Evolutionary conservation across 371 early-diverging fungal species (phyloP), one percentile per base, ranked within the genome.

Genomic region (Apophysomyces elegans): DNA sequence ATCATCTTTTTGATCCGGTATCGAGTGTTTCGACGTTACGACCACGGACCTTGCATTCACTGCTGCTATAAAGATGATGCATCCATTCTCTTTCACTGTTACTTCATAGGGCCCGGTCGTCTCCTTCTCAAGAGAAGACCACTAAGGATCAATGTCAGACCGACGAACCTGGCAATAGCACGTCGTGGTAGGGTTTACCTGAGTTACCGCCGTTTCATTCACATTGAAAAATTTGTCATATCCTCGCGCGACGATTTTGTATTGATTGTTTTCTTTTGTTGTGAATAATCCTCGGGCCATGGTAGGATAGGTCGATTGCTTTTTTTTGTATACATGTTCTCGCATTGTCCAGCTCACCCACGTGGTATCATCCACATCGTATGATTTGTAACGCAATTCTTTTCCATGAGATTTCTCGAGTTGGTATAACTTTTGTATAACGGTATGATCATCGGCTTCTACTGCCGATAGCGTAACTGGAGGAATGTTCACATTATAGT

Each of bases 191-290:
- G 21, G 63, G 1, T 18, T 61, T 71, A 81, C 80, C 67, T 80
- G 72, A 5, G 93, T 91, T 13, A 62, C 67, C 7, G 65, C 41
- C 7, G 89, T 86, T 66, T 93, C 93, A 7, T 77, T 75, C 12
- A 93, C 45, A 63, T 96, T 96, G 74, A 96, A 98, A 69, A 98
- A 98, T 78, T 98, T 98, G 82, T 98, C 91, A 77, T 98, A 98
- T 6, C 98, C 98, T 35, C 98, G 85, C 7, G 88, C 86, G 18
- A 88, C 83, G 60, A 98, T 90, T 9, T 74, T 65, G 58, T 84
- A 75, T 9, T 71, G 44, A 12, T 64, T 67, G 14, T 77, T 67
- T 0, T 12, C 41, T 14, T 47, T 56, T 39, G 74, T 64, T 1
- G 94, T 90, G 68, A 96, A 96, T 21, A 96, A 68, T 0, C 97